Percentiles rank a stretch among this genome's conserved stretches.
Conservation (phyloP, 108 stramenopile species). For the Parietichytrium sp. region DNA sequence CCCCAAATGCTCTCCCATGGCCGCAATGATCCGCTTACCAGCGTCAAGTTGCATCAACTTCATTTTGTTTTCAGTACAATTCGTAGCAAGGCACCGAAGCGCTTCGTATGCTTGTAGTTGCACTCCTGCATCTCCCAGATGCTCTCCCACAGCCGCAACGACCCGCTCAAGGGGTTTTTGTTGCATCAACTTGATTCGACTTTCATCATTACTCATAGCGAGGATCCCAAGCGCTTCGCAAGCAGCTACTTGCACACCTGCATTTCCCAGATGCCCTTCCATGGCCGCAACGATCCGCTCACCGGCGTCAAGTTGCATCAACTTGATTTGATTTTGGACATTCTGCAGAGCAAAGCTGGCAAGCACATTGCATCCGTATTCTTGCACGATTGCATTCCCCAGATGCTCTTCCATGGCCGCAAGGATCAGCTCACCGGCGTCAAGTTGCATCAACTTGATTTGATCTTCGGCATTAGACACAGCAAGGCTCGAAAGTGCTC, state of each 20-base stretch:
- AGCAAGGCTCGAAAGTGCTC: neutral
- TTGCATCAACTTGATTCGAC: too few species aligned
- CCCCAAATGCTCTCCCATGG: neutral
- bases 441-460: too few species aligned
- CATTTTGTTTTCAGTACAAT: neutral
- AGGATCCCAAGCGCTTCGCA: neutral
- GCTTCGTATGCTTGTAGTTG: neutral
- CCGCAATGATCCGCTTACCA: neutral
- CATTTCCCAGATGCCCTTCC: neutral
- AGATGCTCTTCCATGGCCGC: neutral
- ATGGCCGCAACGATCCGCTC: neutral
- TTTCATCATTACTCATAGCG: too few species aligned
- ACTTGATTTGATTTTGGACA: neutral
- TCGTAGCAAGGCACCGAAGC: neutral
- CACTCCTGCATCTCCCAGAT: neutral
- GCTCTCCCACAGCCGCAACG: neutral
- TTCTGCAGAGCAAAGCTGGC: too few species aligned
- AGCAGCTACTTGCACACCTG: neutral
- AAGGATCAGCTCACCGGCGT: neutral
- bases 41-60: neutral
- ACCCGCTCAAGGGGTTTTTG: too few species aligned
- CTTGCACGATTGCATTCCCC: constrained; percentile 5
- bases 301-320: neutral
- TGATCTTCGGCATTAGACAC: too few species aligned
- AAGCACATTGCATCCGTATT: neutral